Evolutionary conservation across 805 yeast species (phyloP).

Genomic region (Saccharomycopsis fibuligera): DNA sequence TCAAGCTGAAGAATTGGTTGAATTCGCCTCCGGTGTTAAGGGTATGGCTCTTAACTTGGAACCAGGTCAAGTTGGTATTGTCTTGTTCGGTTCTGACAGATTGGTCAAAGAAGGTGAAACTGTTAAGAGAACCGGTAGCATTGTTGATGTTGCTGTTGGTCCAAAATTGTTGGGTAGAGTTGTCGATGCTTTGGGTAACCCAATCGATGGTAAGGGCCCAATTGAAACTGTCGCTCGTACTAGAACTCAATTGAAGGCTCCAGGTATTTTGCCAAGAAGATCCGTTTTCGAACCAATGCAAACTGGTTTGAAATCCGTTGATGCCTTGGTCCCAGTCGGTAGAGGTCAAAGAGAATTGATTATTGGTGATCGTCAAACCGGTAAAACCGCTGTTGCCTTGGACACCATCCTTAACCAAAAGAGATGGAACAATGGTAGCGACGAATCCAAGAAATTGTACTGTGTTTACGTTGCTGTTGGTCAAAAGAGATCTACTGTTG

Average conservation of each 20-base stretch:
- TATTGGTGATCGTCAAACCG: slow-evolving; percentile 99
- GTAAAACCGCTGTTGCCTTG: slow-evolving; percentile 98
- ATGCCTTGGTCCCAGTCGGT: slow-evolving; percentile 98
- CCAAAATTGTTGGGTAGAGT: slow-evolving; percentile 98
- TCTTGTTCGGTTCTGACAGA: slow-evolving; percentile 98
- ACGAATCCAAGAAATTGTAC: slow-evolving; percentile 96
- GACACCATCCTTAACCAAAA: slow-evolving; percentile 98
- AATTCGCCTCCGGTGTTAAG: slow-evolving; percentile 98
- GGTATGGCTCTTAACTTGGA: slow-evolving; percentile 99
- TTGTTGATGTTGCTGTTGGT: slow-evolving; percentile 99
- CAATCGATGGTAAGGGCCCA: slow-evolving; percentile 99
- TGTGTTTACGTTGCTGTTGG: slow-evolving; percentile 99
- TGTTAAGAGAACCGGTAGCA: slow-evolving; percentile 99
- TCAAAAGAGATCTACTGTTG: slow-evolving; percentile 99
- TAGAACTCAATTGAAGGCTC: slow-evolving; percentile 99
- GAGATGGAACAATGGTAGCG: slow-evolving; percentile 94
- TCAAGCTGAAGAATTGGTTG: slow-evolving; percentile 99
- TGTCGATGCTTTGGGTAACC: slow-evolving; percentile 98
- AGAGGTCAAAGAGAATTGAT: slow-evolving; percentile 99
- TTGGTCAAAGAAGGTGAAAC: slow-evolving; percentile 98
- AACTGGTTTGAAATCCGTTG: slow-evolving; percentile 99
- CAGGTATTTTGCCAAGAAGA: slow-evolving; percentile 99
- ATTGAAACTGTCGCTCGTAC: slow-evolving; percentile 74
- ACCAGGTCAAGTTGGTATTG: slow-evolving; percentile 99
- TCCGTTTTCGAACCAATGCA: slow-evolving; percentile 99